phyloP scores from a whole-genome alignment of 495 filamentous ascomycete genomes.

The Letharia lupina region DNA sequence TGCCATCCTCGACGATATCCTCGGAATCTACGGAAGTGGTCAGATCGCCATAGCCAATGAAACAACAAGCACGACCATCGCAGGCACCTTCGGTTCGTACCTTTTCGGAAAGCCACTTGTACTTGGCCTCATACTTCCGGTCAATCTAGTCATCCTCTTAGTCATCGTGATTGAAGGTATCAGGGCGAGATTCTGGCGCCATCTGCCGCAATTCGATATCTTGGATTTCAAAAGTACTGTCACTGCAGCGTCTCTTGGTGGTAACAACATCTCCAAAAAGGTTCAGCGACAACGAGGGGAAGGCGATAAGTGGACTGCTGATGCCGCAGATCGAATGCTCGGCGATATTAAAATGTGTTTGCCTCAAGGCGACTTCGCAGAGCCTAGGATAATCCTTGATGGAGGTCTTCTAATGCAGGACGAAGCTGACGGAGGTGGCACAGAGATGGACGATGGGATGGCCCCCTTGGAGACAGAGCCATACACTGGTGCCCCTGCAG shows the following conservation, averaged over 20 bases:
- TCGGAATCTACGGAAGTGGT: no score
- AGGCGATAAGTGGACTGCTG: not conserved
- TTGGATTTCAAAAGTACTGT: not conserved
- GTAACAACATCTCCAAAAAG: not conserved
- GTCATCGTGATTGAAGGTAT: no score
- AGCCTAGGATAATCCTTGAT: not conserved
- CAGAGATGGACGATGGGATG: not conserved
- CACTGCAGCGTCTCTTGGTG: not conserved
- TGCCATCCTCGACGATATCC: no score
- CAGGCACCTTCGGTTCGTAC: no score
- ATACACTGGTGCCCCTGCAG: not conserved
- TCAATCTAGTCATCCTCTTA: no score
- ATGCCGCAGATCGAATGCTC: not conserved
- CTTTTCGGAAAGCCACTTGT: no score
- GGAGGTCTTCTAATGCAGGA: not conserved
- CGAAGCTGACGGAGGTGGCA: not conserved
- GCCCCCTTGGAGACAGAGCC: not conserved
- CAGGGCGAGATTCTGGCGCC: no score
- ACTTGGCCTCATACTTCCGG: no score
- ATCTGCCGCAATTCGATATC: no score
- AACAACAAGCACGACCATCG: no score
- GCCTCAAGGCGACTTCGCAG: not conserved
- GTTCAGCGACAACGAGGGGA: not conserved
- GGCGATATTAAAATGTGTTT: not conserved
- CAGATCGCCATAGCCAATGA: no score